phyloP scores from a whole-genome alignment of 257 asterid genomes.

The Misopates orontium region DNA sequence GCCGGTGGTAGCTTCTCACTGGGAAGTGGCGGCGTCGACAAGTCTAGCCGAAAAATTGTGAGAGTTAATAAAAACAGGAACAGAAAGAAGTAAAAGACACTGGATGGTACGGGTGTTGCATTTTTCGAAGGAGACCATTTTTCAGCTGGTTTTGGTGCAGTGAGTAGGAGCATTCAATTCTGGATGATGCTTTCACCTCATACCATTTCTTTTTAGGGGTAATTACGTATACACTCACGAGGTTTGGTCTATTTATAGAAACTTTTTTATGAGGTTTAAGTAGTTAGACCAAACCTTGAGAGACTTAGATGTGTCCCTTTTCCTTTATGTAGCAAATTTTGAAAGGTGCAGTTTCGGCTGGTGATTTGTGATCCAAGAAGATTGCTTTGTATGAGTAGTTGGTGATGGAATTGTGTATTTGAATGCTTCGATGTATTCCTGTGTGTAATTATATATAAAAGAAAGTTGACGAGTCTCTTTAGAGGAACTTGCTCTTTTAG shows the following conservation, averaged over 20 bases:
- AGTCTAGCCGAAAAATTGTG: conserved; percentile 53
- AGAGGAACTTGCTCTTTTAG: too few species aligned
- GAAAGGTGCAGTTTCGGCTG: background rate
- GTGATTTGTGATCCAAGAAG: background rate
- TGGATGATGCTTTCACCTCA: too few species aligned
- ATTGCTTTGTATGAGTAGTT: conserved; percentile 1
- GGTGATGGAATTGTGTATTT: conserved; percentile 4
- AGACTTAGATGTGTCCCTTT: background rate
- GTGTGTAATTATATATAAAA: too few species aligned
- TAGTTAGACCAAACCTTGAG: too few species aligned
- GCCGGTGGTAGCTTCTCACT: conserved; percentile 70
- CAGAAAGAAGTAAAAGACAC: conserved; percentile 48
- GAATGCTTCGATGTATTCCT: background rate
- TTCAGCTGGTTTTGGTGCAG: background rate
- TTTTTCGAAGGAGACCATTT: background rate
- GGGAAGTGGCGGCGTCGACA: conserved; percentile 66
- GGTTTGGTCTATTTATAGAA: too few species aligned
- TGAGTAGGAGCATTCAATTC: too few species aligned
- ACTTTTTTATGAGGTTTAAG: too few species aligned
- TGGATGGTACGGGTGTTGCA: conserved; percentile 15
- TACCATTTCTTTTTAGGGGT: too few species aligned
- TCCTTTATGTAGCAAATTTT: conserved; percentile 1
- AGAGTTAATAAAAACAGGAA: conserved; percentile 49
- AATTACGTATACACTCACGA: too few species aligned
- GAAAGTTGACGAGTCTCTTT: too few species aligned